Conservation (phyloP, 2,329 filamentous ascomycete species). For the Talaromyces verruculosus region DNA sequence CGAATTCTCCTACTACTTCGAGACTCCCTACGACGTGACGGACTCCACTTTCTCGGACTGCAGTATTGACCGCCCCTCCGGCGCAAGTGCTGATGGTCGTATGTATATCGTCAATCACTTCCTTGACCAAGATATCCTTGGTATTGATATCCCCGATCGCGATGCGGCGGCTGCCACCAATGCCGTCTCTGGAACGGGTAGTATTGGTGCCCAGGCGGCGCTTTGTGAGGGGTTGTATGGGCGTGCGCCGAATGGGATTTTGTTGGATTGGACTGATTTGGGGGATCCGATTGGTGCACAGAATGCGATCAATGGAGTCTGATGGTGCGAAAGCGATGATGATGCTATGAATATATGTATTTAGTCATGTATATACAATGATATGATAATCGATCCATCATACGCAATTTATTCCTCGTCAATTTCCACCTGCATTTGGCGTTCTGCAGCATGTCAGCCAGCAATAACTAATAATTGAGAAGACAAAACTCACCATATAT, state of each 20-base stretch:
- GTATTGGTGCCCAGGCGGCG: constrained; percentile 45
- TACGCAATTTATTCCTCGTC: constrained; percentile 30
- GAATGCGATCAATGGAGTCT: constrained; percentile 40
- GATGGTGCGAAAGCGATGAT: neutral
- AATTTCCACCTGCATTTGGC: constrained; percentile 38
- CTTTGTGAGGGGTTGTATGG: constrained; percentile 42
- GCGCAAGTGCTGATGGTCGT: constrained; percentile 38
- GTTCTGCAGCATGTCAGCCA: constrained; percentile 31
- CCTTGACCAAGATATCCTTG: constrained; percentile 44
- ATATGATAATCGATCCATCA: neutral
- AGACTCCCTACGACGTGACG: constrained; percentile 47
- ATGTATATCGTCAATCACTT: constrained; percentile 54
- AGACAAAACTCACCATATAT: constrained; percentile 55
- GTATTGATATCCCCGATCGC: constrained; percentile 46
- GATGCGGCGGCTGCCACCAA: constrained; percentile 43
- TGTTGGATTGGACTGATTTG: constrained; percentile 49
- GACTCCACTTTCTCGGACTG: constrained; percentile 45
- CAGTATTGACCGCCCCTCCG: constrained; percentile 46
- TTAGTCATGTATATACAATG: constrained; percentile 1
- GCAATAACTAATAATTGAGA: neutral
- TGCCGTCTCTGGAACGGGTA: constrained; percentile 42
- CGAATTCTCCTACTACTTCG: constrained; percentile 49
- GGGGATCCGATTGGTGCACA: constrained; percentile 46
- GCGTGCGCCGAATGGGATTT: constrained; percentile 44
- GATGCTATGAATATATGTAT: neutral